A percentile compares a stretch with the other conserved stretches of the same genome.
These are phyloP conservation scores for Beauveria sp. DNA, from an alignment of 2,329 filamentous ascomycete species.

Conservation along the genomic window DNA sequence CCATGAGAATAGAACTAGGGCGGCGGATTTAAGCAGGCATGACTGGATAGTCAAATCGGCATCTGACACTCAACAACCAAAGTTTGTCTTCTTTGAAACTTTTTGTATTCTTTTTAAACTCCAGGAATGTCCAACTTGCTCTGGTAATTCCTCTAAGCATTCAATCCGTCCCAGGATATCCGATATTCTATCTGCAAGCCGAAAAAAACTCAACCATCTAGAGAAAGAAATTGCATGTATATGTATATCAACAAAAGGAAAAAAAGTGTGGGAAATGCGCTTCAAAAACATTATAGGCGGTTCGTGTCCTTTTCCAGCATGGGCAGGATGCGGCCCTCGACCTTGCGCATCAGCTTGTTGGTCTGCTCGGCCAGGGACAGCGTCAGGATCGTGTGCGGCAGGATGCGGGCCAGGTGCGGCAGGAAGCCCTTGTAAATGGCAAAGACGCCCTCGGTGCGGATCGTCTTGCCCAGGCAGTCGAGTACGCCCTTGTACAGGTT, in stretches of 20 bases:
- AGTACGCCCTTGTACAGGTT: slow-evolving; percentile 92
- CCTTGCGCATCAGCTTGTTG: slow-evolving; percentile 77
- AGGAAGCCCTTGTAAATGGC: slow-evolving; percentile 98
- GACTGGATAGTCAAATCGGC: not conserved
- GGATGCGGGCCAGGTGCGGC: slow-evolving; percentile 84
- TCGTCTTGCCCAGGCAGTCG: slow-evolving; percentile 84
- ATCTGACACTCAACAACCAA: not conserved
- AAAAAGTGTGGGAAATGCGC: not conserved
- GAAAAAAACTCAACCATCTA: slow-evolving; percentile 7
- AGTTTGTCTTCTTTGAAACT: not conserved
- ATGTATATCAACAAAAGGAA: not conserved
- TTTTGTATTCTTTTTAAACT: not conserved
- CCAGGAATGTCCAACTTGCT: not conserved
- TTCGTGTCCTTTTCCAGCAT: slow-evolving; percentile 23
- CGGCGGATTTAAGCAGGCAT: not conserved
- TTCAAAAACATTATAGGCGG: slow-evolving; percentile 4
- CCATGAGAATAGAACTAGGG: not conserved
- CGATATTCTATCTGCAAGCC: slow-evolving; percentile 5
- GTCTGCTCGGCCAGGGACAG: slow-evolving; percentile 93
- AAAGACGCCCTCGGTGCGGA: slow-evolving; percentile 82
- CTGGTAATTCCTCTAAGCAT: not conserved
- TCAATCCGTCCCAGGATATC: not conserved
- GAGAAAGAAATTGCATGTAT: slow-evolving; percentile 1
- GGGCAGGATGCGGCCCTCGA: slow-evolving; percentile 56
- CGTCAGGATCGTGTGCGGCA: slow-evolving; percentile 92